Base-by-base conservation (phyloP, 176 grass and related monocot species). In the Triticum aestivum region DNA sequence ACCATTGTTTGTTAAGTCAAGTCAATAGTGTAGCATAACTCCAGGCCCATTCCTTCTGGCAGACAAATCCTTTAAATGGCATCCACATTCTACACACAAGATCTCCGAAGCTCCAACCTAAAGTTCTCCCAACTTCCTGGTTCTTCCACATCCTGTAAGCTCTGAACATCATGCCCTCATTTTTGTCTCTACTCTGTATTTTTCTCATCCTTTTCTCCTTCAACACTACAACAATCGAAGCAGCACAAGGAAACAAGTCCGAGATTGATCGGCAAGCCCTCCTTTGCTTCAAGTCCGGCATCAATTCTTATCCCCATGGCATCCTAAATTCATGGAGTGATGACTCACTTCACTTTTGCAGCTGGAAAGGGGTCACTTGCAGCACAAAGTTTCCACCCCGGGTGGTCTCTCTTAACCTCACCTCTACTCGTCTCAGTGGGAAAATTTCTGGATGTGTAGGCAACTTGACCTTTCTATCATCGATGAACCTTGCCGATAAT, bases 381-480 rank as follows among this genome's bases (percentile, higher is more conserved):
- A 2, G 62, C 26, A 65, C 5, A 12, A 29, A 4, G 11, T 11
- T 29, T 65, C 62, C 62, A 29, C 62, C 24, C 0, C 62, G 62
- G 11, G 62, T 29, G 4, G 24, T 65, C 23, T 65, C 62, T 0
- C 62, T 65, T 5, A 65, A 65, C 1, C 5, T 65, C 11, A 29
- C 1, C 1, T 65, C 85, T 9, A 9, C 29, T 0, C 6, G 51
- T 2, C 59, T 93, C 11, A 7, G 15, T 10, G 88, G 83, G 10
- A 1, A 24, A 73, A 64, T 93, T 32, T 86, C 79, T 45, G n/a
- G 82, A 4, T 86, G 78, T 18, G 11, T 90, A 70, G 82, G 30
- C 41, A 85, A 93, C 18, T 37, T 90, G 21, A 62, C 77, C 11
- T 90, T 80, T 84, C 58, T 93, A 6, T n/a, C 30, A 0, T 70